Evolutionary conservation across 139 green algal genomes (phyloP).

Genomic region (Gonium pectorale): DNA sequence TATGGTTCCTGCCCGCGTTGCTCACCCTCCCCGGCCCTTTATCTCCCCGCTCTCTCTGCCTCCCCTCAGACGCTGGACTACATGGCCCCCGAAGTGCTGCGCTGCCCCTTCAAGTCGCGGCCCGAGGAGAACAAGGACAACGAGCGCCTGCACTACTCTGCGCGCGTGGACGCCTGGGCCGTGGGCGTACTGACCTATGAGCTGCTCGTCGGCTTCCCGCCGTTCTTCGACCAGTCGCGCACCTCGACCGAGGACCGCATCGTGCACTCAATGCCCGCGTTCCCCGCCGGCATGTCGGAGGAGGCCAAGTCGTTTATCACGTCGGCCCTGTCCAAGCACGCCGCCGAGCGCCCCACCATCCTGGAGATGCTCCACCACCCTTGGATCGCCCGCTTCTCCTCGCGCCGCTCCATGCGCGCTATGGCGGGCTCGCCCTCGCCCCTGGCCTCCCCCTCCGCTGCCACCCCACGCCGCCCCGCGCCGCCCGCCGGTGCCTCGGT

Average conservation of each 20-base stretch:
- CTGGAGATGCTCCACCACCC: slow-evolving; percentile 68
- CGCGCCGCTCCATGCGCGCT: slow-evolving; percentile 54
- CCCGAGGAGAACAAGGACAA: slow-evolving; percentile 83
- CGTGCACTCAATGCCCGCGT: slow-evolving; percentile 46
- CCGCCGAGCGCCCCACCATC: slow-evolving; percentile 54
- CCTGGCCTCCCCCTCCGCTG: not conserved
- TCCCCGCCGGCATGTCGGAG: slow-evolving; percentile 53
- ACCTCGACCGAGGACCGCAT: slow-evolving; percentile 67
- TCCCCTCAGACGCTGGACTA: slow-evolving; percentile 54
- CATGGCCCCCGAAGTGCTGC: slow-evolving; percentile 70
- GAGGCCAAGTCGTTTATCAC: slow-evolving; percentile 59
- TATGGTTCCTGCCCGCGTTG: not conserved
- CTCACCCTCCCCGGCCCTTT: not conserved
- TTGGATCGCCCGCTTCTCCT: slow-evolving; percentile 64
- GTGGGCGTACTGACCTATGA: slow-evolving; percentile 91
- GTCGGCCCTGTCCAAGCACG: slow-evolving; percentile 63
- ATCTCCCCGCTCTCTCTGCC: not conserved
- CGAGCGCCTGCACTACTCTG: slow-evolving; percentile 63
- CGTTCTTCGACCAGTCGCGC: slow-evolving; percentile 78
- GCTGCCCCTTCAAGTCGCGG: slow-evolving; percentile 76
- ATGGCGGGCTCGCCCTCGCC: slow-evolving; percentile 9
- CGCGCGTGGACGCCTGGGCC: slow-evolving; percentile 88
- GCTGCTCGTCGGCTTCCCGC: slow-evolving; percentile 84
- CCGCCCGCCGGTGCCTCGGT: not conserved
- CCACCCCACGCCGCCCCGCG: slow-evolving; percentile 26